Conservation (phyloP, 257 asterid species). For the Capsicum chinense region DNA sequence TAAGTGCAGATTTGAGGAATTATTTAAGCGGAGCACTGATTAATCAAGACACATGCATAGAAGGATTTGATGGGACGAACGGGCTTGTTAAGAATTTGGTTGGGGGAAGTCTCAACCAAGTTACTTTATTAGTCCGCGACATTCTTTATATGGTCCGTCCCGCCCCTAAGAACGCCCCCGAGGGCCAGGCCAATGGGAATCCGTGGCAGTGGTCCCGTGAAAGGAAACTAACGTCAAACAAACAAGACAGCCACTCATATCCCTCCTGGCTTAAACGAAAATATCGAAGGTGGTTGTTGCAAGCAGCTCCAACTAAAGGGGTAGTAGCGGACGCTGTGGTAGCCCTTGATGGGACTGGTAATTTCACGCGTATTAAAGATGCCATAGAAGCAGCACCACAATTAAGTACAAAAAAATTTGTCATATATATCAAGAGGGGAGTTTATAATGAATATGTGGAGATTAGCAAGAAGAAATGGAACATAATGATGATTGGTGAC, state of each 20-base stretch:
- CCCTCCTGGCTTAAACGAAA: conserved; percentile 54
- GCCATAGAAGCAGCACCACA: conserved; percentile 61
- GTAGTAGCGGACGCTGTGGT: conserved; percentile 53
- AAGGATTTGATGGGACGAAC: conserved; percentile 68
- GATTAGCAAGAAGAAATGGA: conserved; percentile 65
- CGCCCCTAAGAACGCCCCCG: conserved; percentile 17
- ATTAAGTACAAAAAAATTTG: conserved; percentile 42
- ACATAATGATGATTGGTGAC: conserved; percentile 68
- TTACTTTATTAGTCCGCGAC: conserved; percentile 48
- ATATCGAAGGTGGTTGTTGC: conserved; percentile 52
- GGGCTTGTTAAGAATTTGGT: conserved; percentile 52
- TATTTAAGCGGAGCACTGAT: conserved; percentile 60
- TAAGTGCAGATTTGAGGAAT: conserved; percentile 52
- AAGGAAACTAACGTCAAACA: conserved; percentile 43
- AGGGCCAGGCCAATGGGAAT: conserved; percentile 4
- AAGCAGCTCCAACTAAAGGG: conserved; percentile 12
- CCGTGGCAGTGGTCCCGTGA: conserved; percentile 36
- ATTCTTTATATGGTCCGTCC: conserved; percentile 63
- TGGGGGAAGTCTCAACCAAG: conserved; percentile 55
- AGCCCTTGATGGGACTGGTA: conserved; percentile 65
- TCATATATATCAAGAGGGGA: conserved; percentile 61
- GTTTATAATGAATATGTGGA: conserved; percentile 61
- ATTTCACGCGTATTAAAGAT: conserved; percentile 44
- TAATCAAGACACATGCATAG: conserved; percentile 60
- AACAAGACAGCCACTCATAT: conserved; percentile 19